Evolutionary conservation across 305 asterid species (phyloP).

Genomic region (Solanum hybrid): DNA sequence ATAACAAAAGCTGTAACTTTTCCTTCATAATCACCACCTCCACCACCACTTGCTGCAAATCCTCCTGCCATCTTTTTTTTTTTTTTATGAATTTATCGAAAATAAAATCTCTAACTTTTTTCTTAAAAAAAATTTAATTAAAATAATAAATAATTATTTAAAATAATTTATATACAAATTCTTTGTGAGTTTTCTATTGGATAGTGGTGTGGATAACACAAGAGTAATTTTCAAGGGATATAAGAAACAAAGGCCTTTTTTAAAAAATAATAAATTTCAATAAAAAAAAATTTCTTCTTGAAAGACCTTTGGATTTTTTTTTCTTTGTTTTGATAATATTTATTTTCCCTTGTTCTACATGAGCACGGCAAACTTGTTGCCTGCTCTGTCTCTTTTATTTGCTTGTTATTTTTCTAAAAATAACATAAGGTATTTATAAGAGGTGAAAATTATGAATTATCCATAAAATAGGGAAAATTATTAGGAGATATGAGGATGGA

Average conservation of each 20-base stretch:
- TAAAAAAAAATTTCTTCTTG: not conserved
- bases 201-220: not conserved
- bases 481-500: not conserved
- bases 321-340: not conserved
- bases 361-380: slow-evolving; percentile 5
- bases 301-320: not conserved
- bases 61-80: slow-evolving; percentile 47
- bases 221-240: not conserved
- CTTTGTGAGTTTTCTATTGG: not conserved
- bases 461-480: not conserved
- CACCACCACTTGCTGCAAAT: slow-evolving; percentile 4
- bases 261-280: not conserved
- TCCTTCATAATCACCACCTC: slow-evolving; percentile 26
- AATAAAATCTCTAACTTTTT: not conserved
- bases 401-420: not conserved
- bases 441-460: not conserved
- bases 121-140: not conserved
- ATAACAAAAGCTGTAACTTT: slow-evolving; percentile 47
- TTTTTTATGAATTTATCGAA: not conserved
- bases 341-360: not conserved
- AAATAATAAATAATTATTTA: not conserved
- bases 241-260: not conserved
- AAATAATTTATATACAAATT: not conserved
- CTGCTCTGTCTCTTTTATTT: not conserved
- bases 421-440: not conserved